Base-by-base conservation (phyloP, 1,284 basidiomycete species). In the Rhodotorula mucilaginosa region DNA sequence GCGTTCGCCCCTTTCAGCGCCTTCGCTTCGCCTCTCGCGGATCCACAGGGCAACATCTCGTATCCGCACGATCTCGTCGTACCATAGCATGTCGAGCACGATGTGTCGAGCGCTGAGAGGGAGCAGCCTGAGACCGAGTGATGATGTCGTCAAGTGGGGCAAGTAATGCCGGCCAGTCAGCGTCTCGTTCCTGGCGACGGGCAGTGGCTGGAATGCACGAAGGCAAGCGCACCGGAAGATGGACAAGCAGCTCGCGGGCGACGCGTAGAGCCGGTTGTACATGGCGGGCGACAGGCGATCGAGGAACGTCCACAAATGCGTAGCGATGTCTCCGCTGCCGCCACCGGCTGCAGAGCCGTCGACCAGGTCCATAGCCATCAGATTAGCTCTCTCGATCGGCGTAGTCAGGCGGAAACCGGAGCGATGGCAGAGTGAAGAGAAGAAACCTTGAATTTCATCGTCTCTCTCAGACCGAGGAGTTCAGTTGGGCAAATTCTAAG, bases 221-320 rank as follows among this genome's bases (percentile, higher is more conserved):
- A 26, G 31, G 5, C 5, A 3, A 4, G 68, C 81, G 78, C 74
- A 92, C 92, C 94, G 88, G 81, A 97, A 94, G 80, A 99, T 89
- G 58, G 93, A 92, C 48, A 99, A 87, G 82, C 94, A 97, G 80
- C 92, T 90, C 3, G 93, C 95, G 29, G 96, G 94, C 26, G 88
- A 88, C 78, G 89, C 87, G 81, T 97, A 99, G 61, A 98, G 85
- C 61, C 92, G 87, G 61, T 88, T 90, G 69, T 96, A 85, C 54
- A 91, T 90, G 62, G 87, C 89, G 79, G 92, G 90, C 0, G 92
- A 90, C 79, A 97, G 92, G 12, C 88, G 87, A 76, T 93, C 89
- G 51, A 99, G 85, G 81, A 97, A 97, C 2, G n/a, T 15, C 44
- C 29, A 57, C 29, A 64, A 19, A 8, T 60, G 58, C 21, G 44